Conservation (phyloP, 345 rosid genomes). For the Euphorbia tirucalli region DNA sequence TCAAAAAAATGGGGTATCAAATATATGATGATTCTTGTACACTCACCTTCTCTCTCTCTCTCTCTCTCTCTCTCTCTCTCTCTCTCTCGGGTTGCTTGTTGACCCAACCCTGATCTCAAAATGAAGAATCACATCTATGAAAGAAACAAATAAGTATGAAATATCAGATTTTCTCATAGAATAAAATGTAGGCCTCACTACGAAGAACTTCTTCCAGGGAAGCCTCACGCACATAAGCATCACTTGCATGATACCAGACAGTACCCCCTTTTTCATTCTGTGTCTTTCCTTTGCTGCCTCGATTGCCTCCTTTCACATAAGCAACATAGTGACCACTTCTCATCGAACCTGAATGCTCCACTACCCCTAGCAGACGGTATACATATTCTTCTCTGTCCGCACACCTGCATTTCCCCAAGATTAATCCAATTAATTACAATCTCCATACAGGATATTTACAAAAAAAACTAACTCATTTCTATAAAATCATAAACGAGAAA, state of each 20-base stretch:
- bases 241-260: constrained; percentile 72
- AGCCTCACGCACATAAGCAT: constrained; percentile 65
- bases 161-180: constrained; percentile 58
- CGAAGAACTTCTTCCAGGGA: constrained; percentile 73
- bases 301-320: constrained; percentile 59
- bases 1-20: constrained; percentile 27
- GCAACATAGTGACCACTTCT: constrained; percentile 95
- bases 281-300: constrained; percentile 27
- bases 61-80: constrained; percentile 4
- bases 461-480: background rate
- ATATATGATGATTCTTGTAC: constrained; percentile 26
- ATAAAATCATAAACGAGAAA: background rate
- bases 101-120: constrained; percentile 15
- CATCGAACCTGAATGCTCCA: constrained; percentile 92
- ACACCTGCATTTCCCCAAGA: constrained; percentile 37
- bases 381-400: constrained; percentile 30
- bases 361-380: constrained; percentile 71
- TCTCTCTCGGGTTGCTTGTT: constrained; percentile 19
- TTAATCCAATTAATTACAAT: background rate
- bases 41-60: constrained; percentile 29
- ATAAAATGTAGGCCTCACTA: constrained; percentile 85
- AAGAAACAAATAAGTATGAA: constrained; percentile 6
- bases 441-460: background rate
- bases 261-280: constrained; percentile 32
- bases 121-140: constrained; percentile 11